Evolutionary conservation across 148 eudicot genomes (phyloP), one percentile per base, ranked within the genome.

Genomic region (Vaccinium corymbosum): DNA sequence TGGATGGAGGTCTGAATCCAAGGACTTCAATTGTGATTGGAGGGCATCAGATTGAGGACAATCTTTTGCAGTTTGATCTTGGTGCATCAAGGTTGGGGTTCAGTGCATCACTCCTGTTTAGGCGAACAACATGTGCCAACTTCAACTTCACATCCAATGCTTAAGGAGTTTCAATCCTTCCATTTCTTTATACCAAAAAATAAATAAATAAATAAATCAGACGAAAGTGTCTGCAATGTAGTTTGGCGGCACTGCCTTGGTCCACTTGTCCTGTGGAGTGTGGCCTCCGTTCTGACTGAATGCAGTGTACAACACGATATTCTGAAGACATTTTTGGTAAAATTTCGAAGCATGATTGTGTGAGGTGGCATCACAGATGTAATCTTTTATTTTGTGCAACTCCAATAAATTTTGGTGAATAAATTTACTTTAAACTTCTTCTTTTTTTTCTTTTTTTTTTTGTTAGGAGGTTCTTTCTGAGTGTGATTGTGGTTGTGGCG

Each of bases 31-130:
- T 92, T 22, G 90, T 90, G 81, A 87, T 91, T 0, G 90, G 95
- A 75, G 92, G 89, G 73, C 78, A 85, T 52, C 92, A 90, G 49
- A 70, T 92, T 85, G 93, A 91, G 78, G 87, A 92, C 29, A 91
- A 90, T 83, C 61, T 91, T 71, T 32, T 91, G 81, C 78, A 90
- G 80, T 89, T 92, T 87, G 95, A 91, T 85, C 22, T 85, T 77
- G 90, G 42, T 0, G 25, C 46, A 22, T 77, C 81, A 1, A 83
- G 81, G 81, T 25, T 92, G 42, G 95, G 93, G 79, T 88, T 91
- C 71, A 91, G 87, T 62, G 87, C 88, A 25, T 85, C 88, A 0
- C 81, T 91, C 1, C 38, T 84, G 46, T 79, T 62, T 51, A 74
- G 85, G 42, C 80, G 66, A 52, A 90, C 70, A 22, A 9, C 80